Evolutionary conservation across 2,329 filamentous ascomycete species (phyloP), one percentile per base, ranked within the genome.

Genomic region (Aschersonia sp.): DNA sequence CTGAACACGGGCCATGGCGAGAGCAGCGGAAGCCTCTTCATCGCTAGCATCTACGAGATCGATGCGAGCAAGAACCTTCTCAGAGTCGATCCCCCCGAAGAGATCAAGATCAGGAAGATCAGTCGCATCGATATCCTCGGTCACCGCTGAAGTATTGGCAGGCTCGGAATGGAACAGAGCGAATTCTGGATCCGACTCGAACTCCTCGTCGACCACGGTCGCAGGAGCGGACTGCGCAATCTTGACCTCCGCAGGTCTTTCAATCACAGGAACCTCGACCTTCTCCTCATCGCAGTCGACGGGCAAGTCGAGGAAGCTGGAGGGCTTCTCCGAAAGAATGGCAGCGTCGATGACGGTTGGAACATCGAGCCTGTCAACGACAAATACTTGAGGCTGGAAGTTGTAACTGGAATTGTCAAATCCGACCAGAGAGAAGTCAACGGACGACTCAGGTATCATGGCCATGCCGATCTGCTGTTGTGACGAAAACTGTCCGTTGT

Each of bases 381-480:
- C 77, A 57, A 84, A 94, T 45, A 85, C 81, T 59, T 81, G 79
- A 30, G 81, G 80, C 59, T 84, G 80, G 62, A 77, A 81, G 61
- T 70, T 72, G 62, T 73, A 80, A 49, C 70, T 68, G 47, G 67
- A 63, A 47, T 66, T 61, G 57, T 76, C 76, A 43, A 88, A 63
- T 53, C 61, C 69, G n/a, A 92, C 73, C 66, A 83, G 77, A 47
- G 81, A 78, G 56, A 88, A 81, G 58, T 94, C 84, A 64, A 88
- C 72, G 46, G 69, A 73, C 55, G 84, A 80, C 65, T 94, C 87
- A 1, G 87, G 86, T 44, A 94, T 79, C 75, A 89, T 84, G 49
- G 84, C 79, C 75, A 94, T 84, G 58, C 81, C 81, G 53, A 89
- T 83, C 60, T 85, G 81, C 53, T 81, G 76, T 55, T 77, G 72